Conservation (phyloP, 345 rosid species). For the Microcos paniculata region DNA sequence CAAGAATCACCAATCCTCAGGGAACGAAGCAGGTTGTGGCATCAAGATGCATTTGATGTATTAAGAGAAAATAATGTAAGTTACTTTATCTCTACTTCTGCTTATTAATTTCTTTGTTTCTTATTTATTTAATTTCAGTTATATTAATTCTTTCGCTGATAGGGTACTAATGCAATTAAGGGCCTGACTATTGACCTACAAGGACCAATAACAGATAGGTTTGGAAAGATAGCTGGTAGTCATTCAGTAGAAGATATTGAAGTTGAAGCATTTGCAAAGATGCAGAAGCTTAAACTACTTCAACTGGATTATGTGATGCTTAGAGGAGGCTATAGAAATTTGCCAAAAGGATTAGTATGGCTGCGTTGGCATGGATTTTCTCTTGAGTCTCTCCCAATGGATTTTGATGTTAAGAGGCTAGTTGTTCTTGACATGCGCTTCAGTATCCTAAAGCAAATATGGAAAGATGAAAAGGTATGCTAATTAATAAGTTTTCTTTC, state of each 20-base stretch:
- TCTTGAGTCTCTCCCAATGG: neutral
- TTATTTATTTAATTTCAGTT: too few relatives aligned
- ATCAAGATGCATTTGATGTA: conserved; percentile 11
- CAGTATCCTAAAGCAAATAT: neutral
- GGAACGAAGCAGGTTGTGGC: conserved; percentile 28
- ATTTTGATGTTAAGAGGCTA: neutral
- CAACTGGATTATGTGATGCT: conserved; percentile 6
- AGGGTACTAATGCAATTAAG: conserved; percentile 22
- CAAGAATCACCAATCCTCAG: conserved; percentile 25
- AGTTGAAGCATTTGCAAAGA: conserved; percentile 16
- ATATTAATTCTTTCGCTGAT: too few relatives aligned
- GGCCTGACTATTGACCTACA: neutral
- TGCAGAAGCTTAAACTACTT: conserved; percentile 13
- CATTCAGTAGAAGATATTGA: neutral
- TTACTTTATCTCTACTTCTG: neutral
- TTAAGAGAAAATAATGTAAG: conserved; percentile 26
- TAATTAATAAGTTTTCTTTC: too few relatives aligned
- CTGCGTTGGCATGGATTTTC: conserved; percentile 16
- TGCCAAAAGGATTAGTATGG: conserved; percentile 19
- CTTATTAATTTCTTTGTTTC: too few relatives aligned
- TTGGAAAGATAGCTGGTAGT: neutral
- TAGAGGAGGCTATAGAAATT: neutral
- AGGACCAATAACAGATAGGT: neutral
- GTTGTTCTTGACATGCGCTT: neutral
- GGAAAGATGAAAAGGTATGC: neutral